These are phyloP conservation scores for Graphiopsis chlorocephala DNA, from an alignment of 2,329 filamentous ascomycete species.

Conservation along the genomic window DNA sequence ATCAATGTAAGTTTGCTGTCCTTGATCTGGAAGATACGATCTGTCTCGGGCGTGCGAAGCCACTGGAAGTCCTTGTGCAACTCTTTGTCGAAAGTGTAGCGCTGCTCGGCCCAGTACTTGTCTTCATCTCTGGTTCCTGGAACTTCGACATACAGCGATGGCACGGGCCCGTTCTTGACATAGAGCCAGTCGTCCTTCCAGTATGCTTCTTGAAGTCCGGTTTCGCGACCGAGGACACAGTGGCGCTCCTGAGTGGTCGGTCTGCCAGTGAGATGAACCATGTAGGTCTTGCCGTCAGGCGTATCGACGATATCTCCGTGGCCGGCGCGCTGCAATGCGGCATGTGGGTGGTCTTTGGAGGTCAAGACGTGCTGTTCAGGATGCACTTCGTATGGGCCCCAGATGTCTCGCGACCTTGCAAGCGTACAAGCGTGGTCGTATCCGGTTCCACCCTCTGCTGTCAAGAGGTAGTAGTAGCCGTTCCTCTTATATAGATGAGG, in stretches of 20 bases:
- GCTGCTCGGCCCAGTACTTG: slow-evolving; percentile 16
- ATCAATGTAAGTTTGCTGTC: slow-evolving; percentile 4
- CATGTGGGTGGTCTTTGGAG: slow-evolving; percentile 41
- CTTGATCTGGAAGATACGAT: slow-evolving; percentile 9
- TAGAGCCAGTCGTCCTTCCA: slow-evolving; percentile 55
- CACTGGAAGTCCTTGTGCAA: slow-evolving; percentile 16
- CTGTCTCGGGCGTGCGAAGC: slow-evolving; percentile 14
- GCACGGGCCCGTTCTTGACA: slow-evolving; percentile 43
- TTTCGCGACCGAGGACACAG: slow-evolving; percentile 47
- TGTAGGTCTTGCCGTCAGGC: slow-evolving; percentile 47
- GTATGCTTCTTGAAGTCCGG: slow-evolving; percentile 49
- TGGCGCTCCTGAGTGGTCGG: slow-evolving; percentile 48
- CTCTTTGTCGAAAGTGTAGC: slow-evolving; percentile 12
- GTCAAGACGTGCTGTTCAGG: slow-evolving; percentile 56
- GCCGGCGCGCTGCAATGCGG: slow-evolving; percentile 51
- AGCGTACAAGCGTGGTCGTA: slow-evolving; percentile 62
- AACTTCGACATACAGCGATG: slow-evolving; percentile 10
- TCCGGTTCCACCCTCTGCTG: slow-evolving; percentile 53
- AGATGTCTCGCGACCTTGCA: slow-evolving; percentile 51
- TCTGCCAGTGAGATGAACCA: slow-evolving; percentile 48
- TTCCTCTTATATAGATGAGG: slow-evolving; percentile 60
- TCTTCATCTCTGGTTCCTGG: slow-evolving; percentile 9
- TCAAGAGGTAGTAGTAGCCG: slow-evolving; percentile 60
- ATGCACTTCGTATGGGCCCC: slow-evolving; percentile 62
- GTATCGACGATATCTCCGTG: slow-evolving; percentile 52